A percentile compares a stretch with the other conserved stretches of the same genome.
These are phyloP conservation scores for Seiridium cupressi DNA, from an alignment of 2,329 filamentous ascomycete genomes.

Conservation along the genomic window DNA sequence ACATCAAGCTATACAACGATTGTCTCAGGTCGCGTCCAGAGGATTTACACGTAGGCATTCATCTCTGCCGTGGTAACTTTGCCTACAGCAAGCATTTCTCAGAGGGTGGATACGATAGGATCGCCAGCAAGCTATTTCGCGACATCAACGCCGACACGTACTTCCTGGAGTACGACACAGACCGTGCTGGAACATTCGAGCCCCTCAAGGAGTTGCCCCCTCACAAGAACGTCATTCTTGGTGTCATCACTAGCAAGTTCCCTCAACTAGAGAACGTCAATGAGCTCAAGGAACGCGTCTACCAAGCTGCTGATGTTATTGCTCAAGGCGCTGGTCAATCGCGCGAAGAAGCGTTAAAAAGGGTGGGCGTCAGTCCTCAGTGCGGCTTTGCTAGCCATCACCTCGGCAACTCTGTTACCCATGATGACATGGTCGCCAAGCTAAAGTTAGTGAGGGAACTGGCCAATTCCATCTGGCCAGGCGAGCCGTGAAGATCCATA, in stretches of 20 bases:
- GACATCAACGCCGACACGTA: constrained; percentile 64
- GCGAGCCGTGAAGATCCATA: constrained; percentile 30
- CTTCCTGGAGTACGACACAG: constrained; percentile 69
- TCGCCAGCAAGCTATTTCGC: constrained; percentile 64
- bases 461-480: constrained; percentile 68
- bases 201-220: constrained; percentile 60
- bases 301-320: constrained; percentile 64
- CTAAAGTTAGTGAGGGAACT: constrained; percentile 68
- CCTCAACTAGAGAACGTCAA: constrained; percentile 60
- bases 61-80: constrained; percentile 71
- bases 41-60: constrained; percentile 75
- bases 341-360: constrained; percentile 64
- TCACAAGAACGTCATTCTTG: constrained; percentile 62
- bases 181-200: constrained; percentile 63
- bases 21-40: constrained; percentile 60
- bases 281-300: constrained; percentile 57
- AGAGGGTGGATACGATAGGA: constrained; percentile 65
- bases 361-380: constrained; percentile 69
- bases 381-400: constrained; percentile 75
- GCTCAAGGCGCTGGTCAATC: constrained; percentile 65
- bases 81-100: constrained; percentile 65
- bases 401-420: constrained; percentile 66
- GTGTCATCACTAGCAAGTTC: constrained; percentile 64
- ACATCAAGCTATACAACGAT: constrained; percentile 77
- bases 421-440: constrained; percentile 73